These are phyloP conservation scores for Pecoramyces ruminantium DNA, from an alignment of 192 early-diverging fungal genomes.

Conservation along the genomic window DNA sequence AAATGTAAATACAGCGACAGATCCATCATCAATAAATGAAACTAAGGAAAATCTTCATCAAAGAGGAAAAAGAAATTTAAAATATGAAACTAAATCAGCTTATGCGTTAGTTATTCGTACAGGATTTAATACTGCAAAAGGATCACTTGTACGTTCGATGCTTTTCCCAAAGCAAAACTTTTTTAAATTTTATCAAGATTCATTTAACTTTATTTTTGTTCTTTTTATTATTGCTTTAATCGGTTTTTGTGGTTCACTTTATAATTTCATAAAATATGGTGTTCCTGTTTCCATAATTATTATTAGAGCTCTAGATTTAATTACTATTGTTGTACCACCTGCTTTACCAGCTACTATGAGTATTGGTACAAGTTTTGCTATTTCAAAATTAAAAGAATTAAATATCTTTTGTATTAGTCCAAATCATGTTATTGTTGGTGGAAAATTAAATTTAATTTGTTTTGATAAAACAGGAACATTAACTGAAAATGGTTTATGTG, in stretches of 20 bases:
- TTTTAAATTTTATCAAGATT: conserved; percentile 94
- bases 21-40: too few species aligned
- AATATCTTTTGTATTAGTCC: conserved; percentile 89
- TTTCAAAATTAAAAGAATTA: conserved; percentile 54
- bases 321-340: conserved; percentile 93
- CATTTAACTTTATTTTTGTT: conserved; percentile 89
- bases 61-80: conserved; percentile 5
- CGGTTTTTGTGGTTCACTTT: conserved; percentile 69
- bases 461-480: conserved; percentile 99
- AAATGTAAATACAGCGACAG: too few species aligned
- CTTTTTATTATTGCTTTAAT: conserved; percentile 62
- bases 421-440: conserved; percentile 76
- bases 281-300: conserved; percentile 53
- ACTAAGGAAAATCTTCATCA: too few species aligned
- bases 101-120: conserved; percentile 79
- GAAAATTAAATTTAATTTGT: conserved; percentile 88
- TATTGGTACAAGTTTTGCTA: conserved; percentile 92
- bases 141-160: conserved; percentile 84
- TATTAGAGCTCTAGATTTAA: conserved; percentile 82
- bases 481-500: conserved; percentile 89
- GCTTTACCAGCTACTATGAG: conserved; percentile 95
- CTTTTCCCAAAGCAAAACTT: conserved; percentile 91
- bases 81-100: conserved; percentile 8
- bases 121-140: conserved; percentile 94
- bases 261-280: conserved; percentile 73